phyloP scores from a whole-genome alignment of 306 rosid species.

The Hippophae rhamnoides region DNA sequence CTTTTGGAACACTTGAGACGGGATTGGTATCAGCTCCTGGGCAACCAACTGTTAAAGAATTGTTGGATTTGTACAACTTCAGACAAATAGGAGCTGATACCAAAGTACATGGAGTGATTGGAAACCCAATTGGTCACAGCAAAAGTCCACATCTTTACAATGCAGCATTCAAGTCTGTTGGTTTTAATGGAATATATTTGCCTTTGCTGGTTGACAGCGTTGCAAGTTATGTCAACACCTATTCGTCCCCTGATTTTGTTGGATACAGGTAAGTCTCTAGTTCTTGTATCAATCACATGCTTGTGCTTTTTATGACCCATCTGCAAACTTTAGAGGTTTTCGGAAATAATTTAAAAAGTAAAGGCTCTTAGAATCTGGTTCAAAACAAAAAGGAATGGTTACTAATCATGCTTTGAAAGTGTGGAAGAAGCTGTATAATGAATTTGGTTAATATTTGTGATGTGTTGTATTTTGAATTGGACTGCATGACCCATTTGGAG shows the following conservation, averaged over 20 bases:
- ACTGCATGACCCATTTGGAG: too few relatives aligned
- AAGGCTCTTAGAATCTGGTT: too few relatives aligned
- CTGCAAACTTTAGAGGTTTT: neutral
- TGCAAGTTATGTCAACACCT: constrained; percentile 36
- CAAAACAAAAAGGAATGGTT: too few relatives aligned
- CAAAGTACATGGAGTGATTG: constrained; percentile 59
- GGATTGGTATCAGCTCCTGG: constrained; percentile 48
- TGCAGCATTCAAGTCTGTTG: constrained; percentile 43
- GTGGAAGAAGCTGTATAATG: too few relatives aligned
- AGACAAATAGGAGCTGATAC: constrained; percentile 47
- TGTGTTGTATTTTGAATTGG: too few relatives aligned
- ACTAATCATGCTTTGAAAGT: too few relatives aligned
- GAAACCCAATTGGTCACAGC: constrained; percentile 61
- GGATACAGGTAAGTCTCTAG: constrained; percentile 49
- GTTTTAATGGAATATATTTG: constrained; percentile 57
- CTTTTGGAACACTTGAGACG: constrained; percentile 46
- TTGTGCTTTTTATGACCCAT: neutral
- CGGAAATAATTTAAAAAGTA: neutral
- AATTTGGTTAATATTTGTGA: too few relatives aligned
- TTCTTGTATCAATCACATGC: neutral
- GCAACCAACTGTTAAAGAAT: constrained; percentile 49
- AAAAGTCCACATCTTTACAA: constrained; percentile 58
- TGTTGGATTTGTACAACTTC: constrained; percentile 57
- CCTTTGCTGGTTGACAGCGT: constrained; percentile 55
- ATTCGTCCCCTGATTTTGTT: constrained; percentile 50